phyloP scores from a whole-genome alignment of 345 rosid species.

The Eutrema yunnanense region DNA sequence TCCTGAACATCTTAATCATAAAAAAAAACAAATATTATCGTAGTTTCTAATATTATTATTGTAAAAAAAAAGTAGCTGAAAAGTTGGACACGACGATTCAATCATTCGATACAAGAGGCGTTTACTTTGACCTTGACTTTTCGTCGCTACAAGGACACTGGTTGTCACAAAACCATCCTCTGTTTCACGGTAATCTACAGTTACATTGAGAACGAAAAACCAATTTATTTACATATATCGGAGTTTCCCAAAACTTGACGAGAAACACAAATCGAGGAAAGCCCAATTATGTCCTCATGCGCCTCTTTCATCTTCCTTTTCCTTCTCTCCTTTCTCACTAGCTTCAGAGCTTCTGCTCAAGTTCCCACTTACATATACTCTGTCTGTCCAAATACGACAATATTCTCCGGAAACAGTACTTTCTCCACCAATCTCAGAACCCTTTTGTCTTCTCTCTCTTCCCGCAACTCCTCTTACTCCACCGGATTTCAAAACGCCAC shows the following conservation, averaged over 20 bases:
- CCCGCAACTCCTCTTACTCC: background rate
- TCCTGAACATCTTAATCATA: too few relatives aligned
- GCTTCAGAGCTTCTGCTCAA: constrained; percentile 22
- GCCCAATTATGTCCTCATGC: background rate
- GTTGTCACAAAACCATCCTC: too few relatives aligned
- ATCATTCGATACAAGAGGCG: too few relatives aligned
- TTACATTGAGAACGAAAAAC: background rate
- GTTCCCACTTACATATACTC: background rate
- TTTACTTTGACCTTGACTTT: too few relatives aligned
- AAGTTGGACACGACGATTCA: too few relatives aligned
- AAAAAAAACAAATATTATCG: too few relatives aligned
- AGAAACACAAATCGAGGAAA: background rate
- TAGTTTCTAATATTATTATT: too few relatives aligned
- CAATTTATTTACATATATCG: background rate
- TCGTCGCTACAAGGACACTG: too few relatives aligned
- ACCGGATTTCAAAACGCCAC: constrained; percentile 19
- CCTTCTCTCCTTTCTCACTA: background rate
- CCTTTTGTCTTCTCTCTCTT: constrained; percentile 30
- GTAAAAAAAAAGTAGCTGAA: too few relatives aligned
- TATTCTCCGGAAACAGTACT: constrained; percentile 29
- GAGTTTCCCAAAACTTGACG: background rate
- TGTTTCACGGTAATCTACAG: too few relatives aligned
- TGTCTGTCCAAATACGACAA: background rate
- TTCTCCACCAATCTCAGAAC: constrained; percentile 33
- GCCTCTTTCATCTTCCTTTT: background rate